Evolutionary conservation across 345 rosid genomes (phyloP), one percentile per base, ranked within the genome.

Genomic region (Citrus trifoliata): DNA sequence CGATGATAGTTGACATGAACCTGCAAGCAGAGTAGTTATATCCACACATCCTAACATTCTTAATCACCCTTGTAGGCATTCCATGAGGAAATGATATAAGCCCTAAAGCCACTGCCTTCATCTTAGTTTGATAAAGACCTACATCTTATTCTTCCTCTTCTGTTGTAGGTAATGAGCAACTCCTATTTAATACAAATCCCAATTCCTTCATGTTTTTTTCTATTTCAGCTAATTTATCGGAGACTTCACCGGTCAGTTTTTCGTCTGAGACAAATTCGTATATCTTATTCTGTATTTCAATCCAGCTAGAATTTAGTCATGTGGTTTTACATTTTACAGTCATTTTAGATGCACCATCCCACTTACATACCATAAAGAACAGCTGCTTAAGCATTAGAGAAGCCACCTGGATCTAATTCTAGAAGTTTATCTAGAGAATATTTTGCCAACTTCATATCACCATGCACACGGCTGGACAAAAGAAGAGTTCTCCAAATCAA

Each of bases 1-100:
- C 81, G 4, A 72, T 60, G 55, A 82, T 78, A 18, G 76, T 73
- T 62, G 84, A 82, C 70, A 82, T 78, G 67, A 82, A 82, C 79
- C 78, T 78, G 78, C 81, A 68, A 33, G 79, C 79, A 28, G 70
- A 61, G 65, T 82, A 81, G 63, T 78, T 68, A 73, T 27, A 5
- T 19, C 81, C 84, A 53, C 81, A 71, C 73, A 81, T 81, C 68
- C 77, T 62, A 53, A 38, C 76, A 77, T 69, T 80, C 72, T 76
- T 81, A 22, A 70, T 30, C 18, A 82, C 81, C 71, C 78, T 78
- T 63, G 74, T 7, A 38, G 84, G 79, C 66, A 27, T 48, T 53
- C 75, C 21, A 10, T 27, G 65, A 19, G 83, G 80, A 7, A 65
- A 71, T 3, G 73, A 71, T 63, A 71, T 38, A 46, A 81, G 83